Evolutionary conservation across 257 asterid genomes (phyloP), one percentile per base, ranked within the genome.

Genomic region (Anisodus tanguticus): DNA sequence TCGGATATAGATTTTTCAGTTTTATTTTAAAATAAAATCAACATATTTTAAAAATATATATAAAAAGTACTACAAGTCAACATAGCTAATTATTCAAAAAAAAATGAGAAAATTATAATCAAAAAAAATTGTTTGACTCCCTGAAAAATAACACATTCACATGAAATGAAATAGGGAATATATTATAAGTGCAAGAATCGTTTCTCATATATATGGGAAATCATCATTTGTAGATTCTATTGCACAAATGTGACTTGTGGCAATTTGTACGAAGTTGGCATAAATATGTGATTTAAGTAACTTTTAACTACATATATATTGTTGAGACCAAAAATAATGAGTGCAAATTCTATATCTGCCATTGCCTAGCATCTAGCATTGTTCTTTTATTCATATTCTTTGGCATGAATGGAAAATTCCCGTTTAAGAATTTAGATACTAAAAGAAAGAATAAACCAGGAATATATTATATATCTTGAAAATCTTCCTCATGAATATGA

Each of bases 381-480:
- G 43, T 74, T 74, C 62, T 22, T 74, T 74, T 74, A 22, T 74
- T 2, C 22, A 31, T 31, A 54, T 74, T 74, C 80, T 22, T 74
- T 74, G 49, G 81, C 62, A 22, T 19, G 58, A 72, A 72, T 47
- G 58, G 10, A 19, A 66, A 35, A 31, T 66, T n/a, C 47, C 74
- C 19, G 8, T 45, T 72, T 49, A 72, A 47, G 26, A 72, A n/a
- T 13, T 47, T 72, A 47, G 41, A 19, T 19, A 13, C 16, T 8
- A 19, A 11, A 72, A 19, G 41, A 72, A 72, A 10, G 60, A 72
- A 72, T 72, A 72, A 19, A 72, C 57, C 59, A 5, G 6, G 60
- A 47, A 19, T 19, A 72, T 47, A 72, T 45, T 9, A 71, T 67
- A 35, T 8, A 67, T 43, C 16, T 43, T 10, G 79, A n/a, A 45